Base-by-base conservation (phyloP, 176 grass and related monocot genomes). In the Oryza meyeriana region DNA sequence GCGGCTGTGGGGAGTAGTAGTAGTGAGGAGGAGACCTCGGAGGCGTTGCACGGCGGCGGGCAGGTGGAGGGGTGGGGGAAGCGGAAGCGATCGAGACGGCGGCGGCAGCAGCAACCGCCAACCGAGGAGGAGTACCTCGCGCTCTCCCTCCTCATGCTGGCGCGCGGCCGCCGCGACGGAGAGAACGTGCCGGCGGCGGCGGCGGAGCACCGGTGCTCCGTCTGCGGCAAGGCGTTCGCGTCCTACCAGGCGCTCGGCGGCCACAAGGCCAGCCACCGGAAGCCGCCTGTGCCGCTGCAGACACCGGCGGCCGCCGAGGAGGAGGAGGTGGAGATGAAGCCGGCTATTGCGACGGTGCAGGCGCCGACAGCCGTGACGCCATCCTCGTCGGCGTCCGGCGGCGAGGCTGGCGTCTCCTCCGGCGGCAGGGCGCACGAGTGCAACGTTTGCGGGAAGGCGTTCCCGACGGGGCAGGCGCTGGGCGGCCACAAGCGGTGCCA, bases 171-270 rank as follows among this genome's bases (percentile, higher is more conserved):
- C 30, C 79, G 90, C 74, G 72, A 71, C 64, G 1, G 38, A 9
- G 40, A 32, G 38, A 25, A 0, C 32, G 36, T 39, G 14, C 16
- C 48, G 3, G 33, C 61, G 30, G 45, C 69, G 0, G 34, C 58
- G 12, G 33, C 3, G n/a, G 83, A 72, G 14, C 92, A 92, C 91
- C 77, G 89, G 10, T 97, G 94, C 87, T 92, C 94, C 22, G 92
- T 97, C 78, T 97, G 94, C 78, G 94, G 94, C 58, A 97, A 94
- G 91, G 69, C 59, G 6, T 97, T 97, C 87, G 10, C 85, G 3
- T 89, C 94, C 4, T 92, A 97, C 92, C 94, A 97, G 81, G 94
- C 94, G 30, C 89, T 94, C 18, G 94, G 94, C 6, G 94, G 94
- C 0, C 94, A 97, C 87, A 97, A 92, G 87, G 85, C 94, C 1